These are phyloP conservation scores for Casuarina equisetifolia DNA, from an alignment of 306 rosid genomes.

Conservation along the genomic window DNA sequence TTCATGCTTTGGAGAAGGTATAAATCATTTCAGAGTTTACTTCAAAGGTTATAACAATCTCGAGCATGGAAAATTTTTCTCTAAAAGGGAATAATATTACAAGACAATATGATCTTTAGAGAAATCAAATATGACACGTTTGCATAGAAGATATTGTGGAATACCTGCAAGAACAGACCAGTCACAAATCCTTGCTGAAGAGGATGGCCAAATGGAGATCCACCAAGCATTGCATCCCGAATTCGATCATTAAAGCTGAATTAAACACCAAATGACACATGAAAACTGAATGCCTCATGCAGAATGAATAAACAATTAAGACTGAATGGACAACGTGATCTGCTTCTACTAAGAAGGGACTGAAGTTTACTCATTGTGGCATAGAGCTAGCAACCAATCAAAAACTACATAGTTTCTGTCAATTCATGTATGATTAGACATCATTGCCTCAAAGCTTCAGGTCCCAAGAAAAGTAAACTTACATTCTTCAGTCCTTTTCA, in stretches of 20 bases:
- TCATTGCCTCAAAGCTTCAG: background rate
- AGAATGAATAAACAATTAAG: constrained; percentile 16
- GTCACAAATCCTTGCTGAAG: constrained; percentile 97
- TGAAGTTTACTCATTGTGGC: constrained; percentile 10
- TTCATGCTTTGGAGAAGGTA: background rate
- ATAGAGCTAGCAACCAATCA: background rate
- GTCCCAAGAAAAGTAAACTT: background rate
- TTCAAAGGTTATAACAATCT: background rate
- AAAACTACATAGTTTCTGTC: background rate
- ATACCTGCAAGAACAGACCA: constrained; percentile 79
- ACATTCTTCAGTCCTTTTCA: background rate
- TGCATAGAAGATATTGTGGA: background rate
- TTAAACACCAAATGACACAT: constrained; percentile 26
- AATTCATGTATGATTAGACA: background rate
- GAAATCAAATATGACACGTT: constrained; percentile 10
- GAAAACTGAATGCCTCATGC: constrained; percentile 8
- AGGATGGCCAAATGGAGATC: constrained; percentile 96
- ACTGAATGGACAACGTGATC: background rate
- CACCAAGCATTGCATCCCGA: constrained; percentile 91
- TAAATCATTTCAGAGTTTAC: background rate
- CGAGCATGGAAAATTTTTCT: background rate
- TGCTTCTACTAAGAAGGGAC: constrained; percentile 14
- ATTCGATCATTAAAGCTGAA: constrained; percentile 92
- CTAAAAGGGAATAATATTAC: background rate
- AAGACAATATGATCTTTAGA: constrained; percentile 3